Evolutionary conservation across 1,139 yeast species (phyloP).

Genomic region (Blastobotrys petasosporus): DNA sequence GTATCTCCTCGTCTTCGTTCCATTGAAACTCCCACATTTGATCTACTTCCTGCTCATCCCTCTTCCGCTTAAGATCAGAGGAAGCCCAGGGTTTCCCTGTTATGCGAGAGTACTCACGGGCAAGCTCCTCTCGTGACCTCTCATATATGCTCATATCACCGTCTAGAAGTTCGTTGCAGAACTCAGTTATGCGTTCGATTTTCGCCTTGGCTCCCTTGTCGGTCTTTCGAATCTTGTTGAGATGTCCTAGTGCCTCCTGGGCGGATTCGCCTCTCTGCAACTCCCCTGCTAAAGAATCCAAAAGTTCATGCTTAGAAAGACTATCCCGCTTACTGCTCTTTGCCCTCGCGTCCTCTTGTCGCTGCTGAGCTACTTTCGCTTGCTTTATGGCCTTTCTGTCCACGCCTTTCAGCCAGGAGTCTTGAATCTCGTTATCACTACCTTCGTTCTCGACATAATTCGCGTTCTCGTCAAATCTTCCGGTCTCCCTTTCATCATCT

Average conservation of each 20-base stretch:
- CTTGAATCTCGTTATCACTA: slow-evolving; percentile 39
- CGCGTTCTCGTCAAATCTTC: slow-evolving; percentile 58
- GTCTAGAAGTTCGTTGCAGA: slow-evolving; percentile 43
- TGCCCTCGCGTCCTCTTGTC: slow-evolving; percentile 35
- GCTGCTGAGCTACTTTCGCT: slow-evolving; percentile 38
- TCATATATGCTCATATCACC: slow-evolving; percentile 30
- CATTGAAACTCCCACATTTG: slow-evolving; percentile 57
- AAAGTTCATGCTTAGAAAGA: slow-evolving; percentile 3
- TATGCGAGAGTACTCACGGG: slow-evolving; percentile 4
- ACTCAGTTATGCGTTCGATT: slow-evolving; percentile 45
- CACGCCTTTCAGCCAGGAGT: slow-evolving; percentile 45
- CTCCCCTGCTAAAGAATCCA: slow-evolving; percentile 37
- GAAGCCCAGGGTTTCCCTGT: slow-evolving; percentile 23
- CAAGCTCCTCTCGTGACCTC: slow-evolving; percentile 4
- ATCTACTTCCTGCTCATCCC: slow-evolving; percentile 39
- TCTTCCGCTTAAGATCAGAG: slow-evolving; percentile 45
- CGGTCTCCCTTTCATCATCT: slow-evolving; percentile 52
- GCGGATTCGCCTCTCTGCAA: slow-evolving; percentile 62
- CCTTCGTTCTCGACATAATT: slow-evolving; percentile 42
- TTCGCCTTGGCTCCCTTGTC: slow-evolving; percentile 10
- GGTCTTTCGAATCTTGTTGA: slow-evolving; percentile 15
- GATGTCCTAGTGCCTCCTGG: slow-evolving; percentile 45
- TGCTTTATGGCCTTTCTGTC: slow-evolving; percentile 41
- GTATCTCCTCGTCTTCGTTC: slow-evolving; percentile 42
- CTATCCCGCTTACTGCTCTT: slow-evolving; percentile 5